phyloP scores from a whole-genome alignment of 169 alveolate species.

The Plasmodium cynomolgi region DNA sequence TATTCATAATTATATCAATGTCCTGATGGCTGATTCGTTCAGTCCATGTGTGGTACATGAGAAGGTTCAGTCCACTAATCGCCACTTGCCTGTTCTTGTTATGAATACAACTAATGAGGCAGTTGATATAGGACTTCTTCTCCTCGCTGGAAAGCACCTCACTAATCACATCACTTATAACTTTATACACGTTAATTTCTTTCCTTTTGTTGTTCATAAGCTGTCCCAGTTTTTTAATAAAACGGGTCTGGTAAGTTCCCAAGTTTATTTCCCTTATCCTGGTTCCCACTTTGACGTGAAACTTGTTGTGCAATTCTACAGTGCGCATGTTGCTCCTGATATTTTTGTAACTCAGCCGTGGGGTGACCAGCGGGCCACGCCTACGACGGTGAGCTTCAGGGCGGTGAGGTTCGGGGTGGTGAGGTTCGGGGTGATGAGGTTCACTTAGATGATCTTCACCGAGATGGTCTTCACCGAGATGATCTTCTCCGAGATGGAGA shows the following conservation, averaged over 20 bases:
- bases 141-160: constrained; percentile 22
- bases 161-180: constrained; percentile 10
- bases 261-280: constrained; percentile 20
- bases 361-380: not conserved
- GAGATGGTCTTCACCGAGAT: not conserved
- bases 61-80: constrained; percentile 34
- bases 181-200: constrained; percentile 16
- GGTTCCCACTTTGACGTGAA: not conserved
- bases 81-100: constrained; percentile 44
- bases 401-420: no score
- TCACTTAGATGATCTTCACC: not conserved
- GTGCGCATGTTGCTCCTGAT: constrained; percentile 24
- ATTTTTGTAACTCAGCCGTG: constrained; percentile 8
- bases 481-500: not conserved
- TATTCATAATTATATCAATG: constrained; percentile 29
- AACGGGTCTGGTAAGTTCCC: constrained; percentile 18
- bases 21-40: constrained; percentile 1
- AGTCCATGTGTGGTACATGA: constrained; percentile 20
- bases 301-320: constrained; percentile 28
- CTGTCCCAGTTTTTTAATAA: constrained; percentile 23
- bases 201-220: not conserved
- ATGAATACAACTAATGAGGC: constrained; percentile 52
- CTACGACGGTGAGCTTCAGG: not conserved
- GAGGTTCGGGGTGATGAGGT: no score
- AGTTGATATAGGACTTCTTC: constrained; percentile 38